Conservation (phyloP, 139 green algal species). For the Penium margaritaceum region DNA sequence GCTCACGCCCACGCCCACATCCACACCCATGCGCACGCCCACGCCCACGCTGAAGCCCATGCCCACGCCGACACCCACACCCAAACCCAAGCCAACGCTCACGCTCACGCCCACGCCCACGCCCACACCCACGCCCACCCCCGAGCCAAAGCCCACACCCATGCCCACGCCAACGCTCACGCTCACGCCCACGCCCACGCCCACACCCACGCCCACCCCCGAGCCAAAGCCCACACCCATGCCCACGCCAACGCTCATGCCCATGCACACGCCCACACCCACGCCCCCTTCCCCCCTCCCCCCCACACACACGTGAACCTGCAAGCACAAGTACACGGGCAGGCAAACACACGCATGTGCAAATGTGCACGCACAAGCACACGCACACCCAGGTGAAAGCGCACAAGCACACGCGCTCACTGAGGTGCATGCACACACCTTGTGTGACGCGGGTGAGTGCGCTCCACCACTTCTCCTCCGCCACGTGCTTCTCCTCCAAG, state of each 20-base stretch:
- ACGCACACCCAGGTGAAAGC: too few species aligned
- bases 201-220: background rate
- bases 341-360: too few species aligned
- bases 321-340: too few species aligned
- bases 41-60: too few species aligned
- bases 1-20: background rate
- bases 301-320: background rate
- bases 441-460: constrained; percentile 21
- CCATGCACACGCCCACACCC: background rate
- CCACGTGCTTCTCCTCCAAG: background rate
- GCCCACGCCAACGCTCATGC: too few species aligned
- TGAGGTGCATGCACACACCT: constrained; percentile 22
- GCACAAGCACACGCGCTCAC: too few species aligned
- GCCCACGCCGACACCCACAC: too few species aligned
- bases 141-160: background rate
- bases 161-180: background rate
- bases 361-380: too few species aligned
- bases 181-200: background rate
- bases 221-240: too few species aligned
- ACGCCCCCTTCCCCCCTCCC: background rate
- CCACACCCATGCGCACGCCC: background rate
- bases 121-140: background rate
- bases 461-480: constrained; percentile 24
- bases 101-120: background rate
- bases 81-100: too few species aligned